phyloP scores from a whole-genome alignment of 2,329 filamentous ascomycete species.

The Sporothrix variecibatus region DNA sequence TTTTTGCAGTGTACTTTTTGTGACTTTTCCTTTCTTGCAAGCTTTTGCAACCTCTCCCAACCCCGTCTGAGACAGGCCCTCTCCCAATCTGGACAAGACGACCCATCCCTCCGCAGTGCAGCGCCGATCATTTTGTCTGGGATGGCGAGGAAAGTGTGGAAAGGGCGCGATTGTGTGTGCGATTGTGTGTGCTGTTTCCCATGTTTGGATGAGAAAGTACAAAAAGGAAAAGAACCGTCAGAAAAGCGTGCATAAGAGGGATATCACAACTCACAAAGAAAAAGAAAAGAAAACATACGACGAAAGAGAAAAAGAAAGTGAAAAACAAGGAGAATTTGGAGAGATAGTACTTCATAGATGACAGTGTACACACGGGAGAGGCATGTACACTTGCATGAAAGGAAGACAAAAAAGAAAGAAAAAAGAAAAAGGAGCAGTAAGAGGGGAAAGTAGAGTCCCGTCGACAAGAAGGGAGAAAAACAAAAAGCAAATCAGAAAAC shows the following conservation, averaged over 20 bases:
- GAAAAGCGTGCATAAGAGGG: neutral
- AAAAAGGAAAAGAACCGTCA: neutral
- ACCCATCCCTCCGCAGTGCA: conserved; percentile 12
- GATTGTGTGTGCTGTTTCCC: neutral
- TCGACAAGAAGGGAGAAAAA: neutral
- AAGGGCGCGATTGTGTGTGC: neutral
- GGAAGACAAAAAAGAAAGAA: neutral
- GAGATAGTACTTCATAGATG: neutral
- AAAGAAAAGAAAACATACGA: neutral
- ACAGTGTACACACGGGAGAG: neutral
- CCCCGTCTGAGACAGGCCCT: neutral
- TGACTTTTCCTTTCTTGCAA: no score
- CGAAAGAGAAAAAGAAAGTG: neutral
- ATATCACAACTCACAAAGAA: neutral
- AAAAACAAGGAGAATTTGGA: neutral
- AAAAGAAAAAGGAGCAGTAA: neutral
- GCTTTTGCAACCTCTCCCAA: neutral
- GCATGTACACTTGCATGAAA: neutral
- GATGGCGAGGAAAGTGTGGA: neutral
- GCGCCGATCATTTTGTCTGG: neutral
- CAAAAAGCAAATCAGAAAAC: neutral
- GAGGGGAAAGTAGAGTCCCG: neutral
- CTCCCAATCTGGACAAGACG: neutral
- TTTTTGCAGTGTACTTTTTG: neutral
- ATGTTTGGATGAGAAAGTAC: neutral